Evolutionary conservation across 2,329 filamentous ascomycete species (phyloP), one percentile per base, ranked within the genome.

Genomic region (Sporothrix humicola): DNA sequence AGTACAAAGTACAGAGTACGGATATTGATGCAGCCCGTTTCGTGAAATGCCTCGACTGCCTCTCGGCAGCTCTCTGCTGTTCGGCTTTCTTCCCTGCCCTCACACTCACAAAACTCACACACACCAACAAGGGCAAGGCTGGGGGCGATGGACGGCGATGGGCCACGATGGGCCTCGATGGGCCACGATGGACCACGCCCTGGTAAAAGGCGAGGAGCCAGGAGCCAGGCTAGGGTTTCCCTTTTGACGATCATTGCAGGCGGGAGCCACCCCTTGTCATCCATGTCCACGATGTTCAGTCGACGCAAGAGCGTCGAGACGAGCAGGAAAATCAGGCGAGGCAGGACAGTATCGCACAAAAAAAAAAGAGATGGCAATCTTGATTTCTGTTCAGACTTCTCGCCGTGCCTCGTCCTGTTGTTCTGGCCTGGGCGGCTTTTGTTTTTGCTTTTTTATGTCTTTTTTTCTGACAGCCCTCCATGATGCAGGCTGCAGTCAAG

Each of bases 211-310:
- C 31, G 23, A 26, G 23, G 23, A 50, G 13, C 48, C 48, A 50
- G 48, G 48, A 2, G 48, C 48, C 48, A 50, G 48, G 48, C 48
- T 50, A 17, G 13, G 48, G 12, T 17, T 50, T 37, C 31, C 31
- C 31, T 37, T 37, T 59, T n/a, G 56, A 59, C 56, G 56, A 59
- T 37, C 26, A 59, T 26, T 59, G 56, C 56, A 59, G 23, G 23
- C 52, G 56, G 56, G 56, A 59, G 37, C 23, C 23, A 7, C 15
- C 56, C 56, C 23, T 17, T 15, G 23, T 3, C 23, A 26, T 26
- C 56, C 56, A 31, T 37, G 56, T 31, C 56, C 12, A 37, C 23
- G 1, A 26, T 26, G 23, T 26, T 26, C 26, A 59, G 23, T 12
- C n/a, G n/a, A n/a, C n/a, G n/a, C n/a, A n/a, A n/a, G 26, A 23